Conservation (phyloP, 2,329 filamentous ascomycete genomes). For the Paraphaeosphaeria sporulosa region DNA sequence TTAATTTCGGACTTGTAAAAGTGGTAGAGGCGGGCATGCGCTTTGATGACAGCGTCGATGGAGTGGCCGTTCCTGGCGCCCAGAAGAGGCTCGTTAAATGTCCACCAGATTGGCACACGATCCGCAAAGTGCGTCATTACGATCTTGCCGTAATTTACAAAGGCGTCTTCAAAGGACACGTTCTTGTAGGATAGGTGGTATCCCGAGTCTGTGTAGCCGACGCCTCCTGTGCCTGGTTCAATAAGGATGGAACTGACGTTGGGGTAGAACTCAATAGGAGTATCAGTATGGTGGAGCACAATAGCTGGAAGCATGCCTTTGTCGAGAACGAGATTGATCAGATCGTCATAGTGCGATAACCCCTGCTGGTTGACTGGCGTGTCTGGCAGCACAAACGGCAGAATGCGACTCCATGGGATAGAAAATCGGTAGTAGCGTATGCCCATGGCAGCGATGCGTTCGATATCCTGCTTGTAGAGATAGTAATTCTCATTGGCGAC, state of each 20-base stretch:
- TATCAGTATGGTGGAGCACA: slow-evolving; percentile 61
- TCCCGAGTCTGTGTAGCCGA: slow-evolving; percentile 41
- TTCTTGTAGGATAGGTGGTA: slow-evolving; percentile 52
- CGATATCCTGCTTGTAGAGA: slow-evolving; percentile 65
- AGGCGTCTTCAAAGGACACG: slow-evolving; percentile 58
- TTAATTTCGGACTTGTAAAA: slow-evolving; percentile 64
- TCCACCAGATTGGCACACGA: slow-evolving; percentile 61
- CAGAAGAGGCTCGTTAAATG: slow-evolving; percentile 62
- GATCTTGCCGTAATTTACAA: slow-evolving; percentile 62
- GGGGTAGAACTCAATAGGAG: slow-evolving; percentile 53
- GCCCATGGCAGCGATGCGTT: slow-evolving; percentile 60
- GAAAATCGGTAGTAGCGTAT: slow-evolving; percentile 62
- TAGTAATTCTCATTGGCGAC: slow-evolving; percentile 62
- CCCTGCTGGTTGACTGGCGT: slow-evolving; percentile 61
- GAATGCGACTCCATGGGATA: slow-evolving; percentile 61
- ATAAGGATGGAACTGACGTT: slow-evolving; percentile 38
- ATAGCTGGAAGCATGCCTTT: slow-evolving; percentile 60
- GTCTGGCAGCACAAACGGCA: slow-evolving; percentile 60
- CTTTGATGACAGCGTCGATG: slow-evolving; percentile 44
- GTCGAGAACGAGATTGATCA: slow-evolving; percentile 59
- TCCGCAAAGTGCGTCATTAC: slow-evolving; percentile 61
- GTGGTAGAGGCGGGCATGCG: slow-evolving; percentile 59
- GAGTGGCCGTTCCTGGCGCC: slow-evolving; percentile 53
- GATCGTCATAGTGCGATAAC: slow-evolving; percentile 62
- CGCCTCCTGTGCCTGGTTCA: slow-evolving; percentile 30